These are phyloP conservation scores for Ceratocystis destructans DNA, from an alignment of 2,329 filamentous ascomycete genomes.

Conservation along the genomic window DNA sequence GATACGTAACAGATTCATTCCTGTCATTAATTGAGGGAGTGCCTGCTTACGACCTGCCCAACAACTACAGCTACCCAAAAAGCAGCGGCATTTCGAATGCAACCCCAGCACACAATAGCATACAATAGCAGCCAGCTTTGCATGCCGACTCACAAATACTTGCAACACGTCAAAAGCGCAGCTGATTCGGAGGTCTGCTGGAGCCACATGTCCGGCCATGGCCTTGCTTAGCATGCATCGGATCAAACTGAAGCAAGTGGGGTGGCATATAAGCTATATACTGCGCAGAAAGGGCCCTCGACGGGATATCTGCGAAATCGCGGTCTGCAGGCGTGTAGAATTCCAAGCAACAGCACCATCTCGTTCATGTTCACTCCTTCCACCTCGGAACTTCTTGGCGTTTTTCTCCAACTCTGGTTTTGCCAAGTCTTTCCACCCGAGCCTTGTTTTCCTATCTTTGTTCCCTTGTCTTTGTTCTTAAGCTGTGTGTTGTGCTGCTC, in stretches of 20 bases:
- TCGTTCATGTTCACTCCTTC: background rate
- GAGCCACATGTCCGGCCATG: background rate
- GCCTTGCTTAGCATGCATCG: background rate
- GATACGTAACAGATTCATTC: constrained; percentile 3
- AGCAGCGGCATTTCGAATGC: background rate
- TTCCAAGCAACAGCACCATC: too few relatives aligned
- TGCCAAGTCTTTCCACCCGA: constrained; percentile 8
- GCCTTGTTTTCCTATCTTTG: background rate
- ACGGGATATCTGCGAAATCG: too few relatives aligned
- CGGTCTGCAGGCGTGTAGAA: too few relatives aligned
- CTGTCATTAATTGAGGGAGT: background rate
- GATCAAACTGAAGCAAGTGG: background rate
- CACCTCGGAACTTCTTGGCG: background rate
- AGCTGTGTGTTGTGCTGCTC: background rate
- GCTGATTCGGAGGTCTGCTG: background rate
- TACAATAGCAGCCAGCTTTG: background rate
- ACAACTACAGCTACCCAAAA: background rate
- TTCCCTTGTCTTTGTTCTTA: background rate
- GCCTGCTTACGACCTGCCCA: background rate
- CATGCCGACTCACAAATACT: background rate
- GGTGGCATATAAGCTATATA: too few relatives aligned
- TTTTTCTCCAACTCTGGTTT: background rate
- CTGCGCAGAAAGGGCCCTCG: background rate
- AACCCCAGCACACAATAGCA: background rate
- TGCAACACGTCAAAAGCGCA: background rate